Evolutionary conservation across 2,329 filamentous ascomycete species (phyloP).

Genomic region (Ceratocystis destructans): DNA sequence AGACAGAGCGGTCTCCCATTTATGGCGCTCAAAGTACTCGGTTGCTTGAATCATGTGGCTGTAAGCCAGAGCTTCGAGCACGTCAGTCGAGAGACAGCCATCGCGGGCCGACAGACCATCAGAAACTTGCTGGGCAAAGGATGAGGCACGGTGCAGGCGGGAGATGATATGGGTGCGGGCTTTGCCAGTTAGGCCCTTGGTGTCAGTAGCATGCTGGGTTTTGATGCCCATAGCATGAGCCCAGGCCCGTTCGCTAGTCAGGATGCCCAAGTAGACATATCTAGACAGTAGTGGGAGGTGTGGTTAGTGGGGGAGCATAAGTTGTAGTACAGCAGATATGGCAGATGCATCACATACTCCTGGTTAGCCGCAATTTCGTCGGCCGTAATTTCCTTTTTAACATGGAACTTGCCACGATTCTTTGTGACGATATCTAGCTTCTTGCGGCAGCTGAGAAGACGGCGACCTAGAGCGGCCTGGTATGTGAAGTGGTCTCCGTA

Average conservation of each 20-base stretch:
- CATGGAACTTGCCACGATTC: constrained; percentile 73
- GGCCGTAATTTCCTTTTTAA: constrained; percentile 55
- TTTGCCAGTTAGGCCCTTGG: constrained; percentile 63
- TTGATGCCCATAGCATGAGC: constrained; percentile 95
- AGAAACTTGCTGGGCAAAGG: constrained; percentile 54
- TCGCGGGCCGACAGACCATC: constrained; percentile 48
- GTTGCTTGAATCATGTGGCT: constrained; percentile 61
- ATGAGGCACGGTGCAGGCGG: constrained; percentile 65
- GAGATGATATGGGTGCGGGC: constrained; percentile 82
- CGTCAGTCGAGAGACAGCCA: constrained; percentile 47
- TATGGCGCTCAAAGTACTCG: constrained; percentile 72
- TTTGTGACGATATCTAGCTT: constrained; percentile 72
- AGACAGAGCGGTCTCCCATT: constrained; percentile 65
- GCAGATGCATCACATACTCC: constrained; percentile 43
- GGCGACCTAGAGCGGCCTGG: constrained; percentile 62
- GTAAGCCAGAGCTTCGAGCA: constrained; percentile 80
- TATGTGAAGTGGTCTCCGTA: constrained; percentile 84
- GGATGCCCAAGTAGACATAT: constrained; percentile 63
- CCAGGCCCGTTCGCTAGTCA: constrained; percentile 84
- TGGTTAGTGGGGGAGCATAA: background rate
- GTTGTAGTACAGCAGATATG: background rate
- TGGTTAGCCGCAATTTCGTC: constrained; percentile 60
- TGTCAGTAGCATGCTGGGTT: constrained; percentile 62
- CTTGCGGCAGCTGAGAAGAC: constrained; percentile 69
- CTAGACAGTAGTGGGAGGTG: constrained; percentile 31